A percentile compares a stretch with the other conserved stretches of the same genome.
phyloP scores from a whole-genome alignment of 192 early-diverging fungal genomes.

The Oehlia diaphana region DNA sequence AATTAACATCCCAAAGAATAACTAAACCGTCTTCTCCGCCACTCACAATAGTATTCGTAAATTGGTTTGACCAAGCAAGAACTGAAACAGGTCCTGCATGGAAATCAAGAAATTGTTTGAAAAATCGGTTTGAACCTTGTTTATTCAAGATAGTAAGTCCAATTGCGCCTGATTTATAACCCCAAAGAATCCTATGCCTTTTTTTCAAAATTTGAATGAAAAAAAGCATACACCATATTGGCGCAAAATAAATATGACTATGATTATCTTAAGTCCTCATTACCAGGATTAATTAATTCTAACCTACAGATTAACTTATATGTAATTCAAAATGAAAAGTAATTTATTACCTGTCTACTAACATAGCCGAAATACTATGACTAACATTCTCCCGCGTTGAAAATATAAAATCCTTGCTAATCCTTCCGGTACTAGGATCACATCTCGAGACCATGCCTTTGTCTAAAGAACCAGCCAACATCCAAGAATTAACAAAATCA shows the following conservation, averaged over 20 bases:
- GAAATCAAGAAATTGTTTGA: constrained; percentile 45
- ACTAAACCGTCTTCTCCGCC: constrained; percentile 46
- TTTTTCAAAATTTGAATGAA: background rate
- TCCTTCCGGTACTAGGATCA: constrained; percentile 57
- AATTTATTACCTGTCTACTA: constrained; percentile 49
- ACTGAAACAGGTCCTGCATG: constrained; percentile 49
- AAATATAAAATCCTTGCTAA: constrained; percentile 48
- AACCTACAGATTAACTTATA: background rate
- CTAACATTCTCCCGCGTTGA: constrained; percentile 37
- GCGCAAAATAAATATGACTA: background rate
- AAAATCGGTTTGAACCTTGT: constrained; percentile 21
- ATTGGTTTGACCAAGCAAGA: constrained; percentile 19
- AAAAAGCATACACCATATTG: background rate
- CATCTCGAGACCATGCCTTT: constrained; percentile 50
- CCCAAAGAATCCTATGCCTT: constrained; percentile 53
- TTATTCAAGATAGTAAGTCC: constrained; percentile 46
- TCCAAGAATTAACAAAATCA: constrained; percentile 49
- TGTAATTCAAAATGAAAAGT: background rate
- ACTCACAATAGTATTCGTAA: constrained; percentile 37
- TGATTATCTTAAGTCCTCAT: too few relatives aligned
- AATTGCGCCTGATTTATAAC: constrained; percentile 49
- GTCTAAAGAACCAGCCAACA: constrained; percentile 49
- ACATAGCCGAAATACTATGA: constrained; percentile 37
- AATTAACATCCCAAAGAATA: constrained; percentile 44
- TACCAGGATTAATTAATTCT: background rate